Percentiles rank a stretch among this genome's conserved stretches.
phyloP scores from a whole-genome alignment of 208 protist genomes.

The Trichomonas vaginalis region DNA sequence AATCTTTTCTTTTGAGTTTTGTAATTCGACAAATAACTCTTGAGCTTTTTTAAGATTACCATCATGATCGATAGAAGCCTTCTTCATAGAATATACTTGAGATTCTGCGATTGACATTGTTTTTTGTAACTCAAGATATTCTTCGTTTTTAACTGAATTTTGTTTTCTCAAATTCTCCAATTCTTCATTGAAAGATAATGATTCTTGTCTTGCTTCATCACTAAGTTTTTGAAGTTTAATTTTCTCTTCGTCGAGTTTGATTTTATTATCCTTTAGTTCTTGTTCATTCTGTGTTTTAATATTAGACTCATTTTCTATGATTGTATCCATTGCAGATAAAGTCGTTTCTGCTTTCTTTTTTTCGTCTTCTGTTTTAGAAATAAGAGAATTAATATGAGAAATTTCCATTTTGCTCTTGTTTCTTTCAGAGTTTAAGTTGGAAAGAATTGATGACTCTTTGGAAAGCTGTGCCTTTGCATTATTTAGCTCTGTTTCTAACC shows the following conservation, averaged over 20 bases:
- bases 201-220: neutral
- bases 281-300: neutral
- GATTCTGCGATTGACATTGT: neutral
- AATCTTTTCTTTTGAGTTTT: neutral
- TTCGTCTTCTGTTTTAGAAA: neutral
- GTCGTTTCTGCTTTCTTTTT: neutral
- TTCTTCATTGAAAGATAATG: conserved; percentile 14
- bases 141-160: neutral
- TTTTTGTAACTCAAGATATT: neutral
- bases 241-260: neutral
- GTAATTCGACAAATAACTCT: neutral
- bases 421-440: neutral
- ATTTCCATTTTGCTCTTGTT: neutral
- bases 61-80: neutral
- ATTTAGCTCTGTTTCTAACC: neutral
- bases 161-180: conserved; percentile 27
- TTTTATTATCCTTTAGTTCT: neutral
- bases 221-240: neutral
- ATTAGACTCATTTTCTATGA: neutral
- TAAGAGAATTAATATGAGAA: neutral
- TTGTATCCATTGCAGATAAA: neutral
- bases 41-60: neutral
- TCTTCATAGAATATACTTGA: conserved; percentile 19
- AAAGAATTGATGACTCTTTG: neutral
- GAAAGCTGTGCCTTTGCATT: neutral